These are phyloP conservation scores for Orbilia javanica DNA, from an alignment of 2,329 filamentous ascomycete species.

Conservation along the genomic window DNA sequence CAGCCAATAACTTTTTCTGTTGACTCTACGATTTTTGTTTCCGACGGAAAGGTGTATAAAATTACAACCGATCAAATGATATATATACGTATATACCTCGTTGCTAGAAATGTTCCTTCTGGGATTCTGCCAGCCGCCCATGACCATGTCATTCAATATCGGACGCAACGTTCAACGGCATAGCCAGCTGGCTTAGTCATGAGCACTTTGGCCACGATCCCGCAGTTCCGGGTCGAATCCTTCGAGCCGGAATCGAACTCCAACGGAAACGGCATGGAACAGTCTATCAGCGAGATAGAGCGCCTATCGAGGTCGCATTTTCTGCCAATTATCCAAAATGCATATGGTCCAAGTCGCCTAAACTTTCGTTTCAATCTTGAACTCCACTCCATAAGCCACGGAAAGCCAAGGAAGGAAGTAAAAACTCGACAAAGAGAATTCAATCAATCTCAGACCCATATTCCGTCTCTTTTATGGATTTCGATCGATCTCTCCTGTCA, in stretches of 20 bases:
- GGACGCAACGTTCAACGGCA: not conserved
- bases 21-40: no score
- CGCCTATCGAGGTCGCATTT: not conserved
- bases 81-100: no score
- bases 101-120: no score
- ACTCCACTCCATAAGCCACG: not conserved
- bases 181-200: not conserved
- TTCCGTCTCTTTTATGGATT: slow-evolving; percentile 4
- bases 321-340: slow-evolving; percentile 11
- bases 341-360: slow-evolving; percentile 8
- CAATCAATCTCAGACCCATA: slow-evolving; percentile 11
- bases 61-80: no score
- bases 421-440: not conserved
- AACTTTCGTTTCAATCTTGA: not conserved
- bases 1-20: no score
- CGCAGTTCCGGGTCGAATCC: slow-evolving; percentile 1
- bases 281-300: not conserved
- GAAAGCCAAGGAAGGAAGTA: not conserved
- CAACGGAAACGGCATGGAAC: slow-evolving; percentile 14
- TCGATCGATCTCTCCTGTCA: slow-evolving; percentile 26
- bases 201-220: not conserved
- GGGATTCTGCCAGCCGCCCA: not conserved
- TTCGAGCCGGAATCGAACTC: not conserved
- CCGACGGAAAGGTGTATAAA: no score
- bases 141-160: not conserved